Percentiles rank a stretch among this genome's conserved stretches.
Evolutionary conservation across 2,329 filamentous ascomycete genomes (phyloP).

Genomic region (Amauroascus verrucosus): DNA sequence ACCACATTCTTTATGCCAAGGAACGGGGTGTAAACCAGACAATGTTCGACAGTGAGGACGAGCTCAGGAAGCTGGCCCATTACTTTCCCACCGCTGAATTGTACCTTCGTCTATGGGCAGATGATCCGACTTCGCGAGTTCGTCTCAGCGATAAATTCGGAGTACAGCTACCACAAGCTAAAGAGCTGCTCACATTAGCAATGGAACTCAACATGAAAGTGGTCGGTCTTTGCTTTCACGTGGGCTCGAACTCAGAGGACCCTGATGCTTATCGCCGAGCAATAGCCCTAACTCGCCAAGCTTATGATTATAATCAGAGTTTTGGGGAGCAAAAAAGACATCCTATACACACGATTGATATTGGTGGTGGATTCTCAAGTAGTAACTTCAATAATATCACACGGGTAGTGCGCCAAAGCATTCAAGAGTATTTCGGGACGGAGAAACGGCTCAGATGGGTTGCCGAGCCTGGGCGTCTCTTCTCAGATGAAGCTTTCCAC

Average conservation of each 20-base stretch:
- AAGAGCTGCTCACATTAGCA: conserved; percentile 18
- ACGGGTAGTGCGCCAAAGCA: not conserved
- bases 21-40: conserved; percentile 17
- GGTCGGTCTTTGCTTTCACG: conserved; percentile 25
- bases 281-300: conserved; percentile 3
- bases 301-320: conserved; percentile 6
- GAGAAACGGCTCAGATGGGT: conserved; percentile 7
- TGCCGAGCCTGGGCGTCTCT: conserved; percentile 10
- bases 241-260: conserved; percentile 17
- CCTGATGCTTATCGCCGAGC: conserved; percentile 6
- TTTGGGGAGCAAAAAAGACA: conserved; percentile 5
- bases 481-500: conserved; percentile 4
- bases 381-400: conserved; percentile 17
- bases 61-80: conserved; percentile 21
- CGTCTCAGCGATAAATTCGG: conserved; percentile 18
- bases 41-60: conserved; percentile 25
- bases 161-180: conserved; percentile 17
- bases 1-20: conserved; percentile 18
- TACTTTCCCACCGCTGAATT: conserved; percentile 19
- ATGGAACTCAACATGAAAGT: conserved; percentile 20
- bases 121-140: conserved; percentile 10
- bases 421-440: conserved; percentile 10
- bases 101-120: conserved; percentile 19
- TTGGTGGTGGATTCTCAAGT: conserved; percentile 23
- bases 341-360: conserved; percentile 18